A percentile compares a stretch with the other conserved stretches of the same genome.
phyloP scores from a whole-genome alignment of 495 filamentous ascomycete genomes.

The Podospora pseudocomata region DNA sequence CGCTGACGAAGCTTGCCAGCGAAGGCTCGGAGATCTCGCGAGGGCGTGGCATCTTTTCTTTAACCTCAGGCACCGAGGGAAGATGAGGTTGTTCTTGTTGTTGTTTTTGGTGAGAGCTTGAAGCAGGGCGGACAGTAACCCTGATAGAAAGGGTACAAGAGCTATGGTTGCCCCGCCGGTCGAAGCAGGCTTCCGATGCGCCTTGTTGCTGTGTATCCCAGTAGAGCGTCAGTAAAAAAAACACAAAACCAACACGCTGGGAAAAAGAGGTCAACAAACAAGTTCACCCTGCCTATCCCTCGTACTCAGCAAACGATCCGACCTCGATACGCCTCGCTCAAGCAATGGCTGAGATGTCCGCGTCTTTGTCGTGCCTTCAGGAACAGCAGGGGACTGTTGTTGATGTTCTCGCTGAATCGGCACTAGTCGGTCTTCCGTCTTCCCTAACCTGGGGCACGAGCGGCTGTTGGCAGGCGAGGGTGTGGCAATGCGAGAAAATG shows the following conservation, averaged over 20 bases:
- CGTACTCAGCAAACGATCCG: neutral
- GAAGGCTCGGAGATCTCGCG: conserved; percentile 12
- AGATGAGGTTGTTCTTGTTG: neutral
- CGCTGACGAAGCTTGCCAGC: conserved; percentile 8
- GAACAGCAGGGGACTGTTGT: neutral
- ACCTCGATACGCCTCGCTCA: neutral
- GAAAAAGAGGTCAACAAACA: neutral
- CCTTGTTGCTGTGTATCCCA: conserved; percentile 11
- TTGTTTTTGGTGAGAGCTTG: neutral
- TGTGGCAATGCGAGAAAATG: neutral
- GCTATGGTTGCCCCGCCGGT: conserved; percentile 24
- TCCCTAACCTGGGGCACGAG: neutral
- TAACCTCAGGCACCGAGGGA: neutral
- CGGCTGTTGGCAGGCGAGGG: neutral
- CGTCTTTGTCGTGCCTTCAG: conserved; percentile 10
- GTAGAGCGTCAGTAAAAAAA: neutral
- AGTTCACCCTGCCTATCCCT: neutral
- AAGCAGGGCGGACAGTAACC: neutral
- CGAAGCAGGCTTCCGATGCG: conserved; percentile 21
- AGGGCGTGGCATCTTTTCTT: neutral
- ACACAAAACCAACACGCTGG: too few relatives aligned
- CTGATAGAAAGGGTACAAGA: conserved; percentile 12
- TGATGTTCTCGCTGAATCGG: neutral
- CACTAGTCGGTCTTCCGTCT: neutral
- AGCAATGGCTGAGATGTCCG: conserved; percentile 13